Conservation (phyloP, 139 green algal genomes). For the Auxenochlorella pyrenoidosa region DNA sequence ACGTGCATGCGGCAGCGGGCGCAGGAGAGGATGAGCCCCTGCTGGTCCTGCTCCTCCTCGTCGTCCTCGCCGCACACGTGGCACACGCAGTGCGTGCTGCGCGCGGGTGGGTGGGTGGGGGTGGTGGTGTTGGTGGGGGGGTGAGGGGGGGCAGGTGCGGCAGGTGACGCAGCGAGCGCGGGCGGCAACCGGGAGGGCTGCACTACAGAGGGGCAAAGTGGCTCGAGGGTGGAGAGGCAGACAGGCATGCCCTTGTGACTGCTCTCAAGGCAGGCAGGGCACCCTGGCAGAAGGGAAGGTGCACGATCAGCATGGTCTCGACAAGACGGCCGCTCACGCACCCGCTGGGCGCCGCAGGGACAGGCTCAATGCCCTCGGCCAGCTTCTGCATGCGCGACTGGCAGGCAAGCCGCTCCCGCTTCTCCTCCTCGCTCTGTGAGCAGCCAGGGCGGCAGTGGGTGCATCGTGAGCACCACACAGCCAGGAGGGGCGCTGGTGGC, state of each 20-base stretch:
- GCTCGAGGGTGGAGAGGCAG: too few species aligned
- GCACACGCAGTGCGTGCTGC: constrained; percentile 49
- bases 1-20: constrained; percentile 80
- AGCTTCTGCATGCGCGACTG: constrained; percentile 54
- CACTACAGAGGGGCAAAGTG: too few species aligned
- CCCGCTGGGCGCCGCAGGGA: constrained; percentile 1
- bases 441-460: not conserved
- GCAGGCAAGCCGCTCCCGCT: constrained; percentile 38
- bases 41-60: constrained; percentile 60
- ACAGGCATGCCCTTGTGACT: too few species aligned
- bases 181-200: too few species aligned
- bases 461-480: too few species aligned
- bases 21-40: constrained; percentile 60
- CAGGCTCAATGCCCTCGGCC: constrained; percentile 48
- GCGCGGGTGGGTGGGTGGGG: too few species aligned
- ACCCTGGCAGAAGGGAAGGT: too few species aligned
- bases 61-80: constrained; percentile 73
- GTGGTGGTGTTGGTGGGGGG: too few species aligned
- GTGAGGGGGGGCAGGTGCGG: too few species aligned
- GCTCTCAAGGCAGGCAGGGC: too few species aligned
- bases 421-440: constrained; percentile 56
- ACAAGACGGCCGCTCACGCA: not conserved
- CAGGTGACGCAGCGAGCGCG: too few species aligned
- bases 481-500: not conserved
- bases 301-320: too few species aligned